A percentile compares a stretch with the other conserved stretches of the same genome.
phyloP scores from a whole-genome alignment of 2,329 filamentous ascomycete species.

The Trichoderma arundinaceum region DNA sequence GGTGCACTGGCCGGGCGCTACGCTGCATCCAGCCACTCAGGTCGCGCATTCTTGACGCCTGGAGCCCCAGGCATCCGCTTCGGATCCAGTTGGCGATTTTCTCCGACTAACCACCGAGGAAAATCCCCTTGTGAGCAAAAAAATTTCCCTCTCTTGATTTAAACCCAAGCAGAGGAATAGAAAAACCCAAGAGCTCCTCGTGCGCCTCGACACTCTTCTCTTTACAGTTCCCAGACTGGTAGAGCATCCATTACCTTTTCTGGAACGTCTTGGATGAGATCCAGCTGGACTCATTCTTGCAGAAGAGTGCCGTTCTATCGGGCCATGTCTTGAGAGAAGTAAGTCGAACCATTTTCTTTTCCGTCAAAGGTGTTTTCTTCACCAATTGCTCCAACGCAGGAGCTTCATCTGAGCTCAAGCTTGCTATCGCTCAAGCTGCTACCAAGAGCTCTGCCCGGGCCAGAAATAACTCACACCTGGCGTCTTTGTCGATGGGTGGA shows the following conservation, averaged over 20 bases:
- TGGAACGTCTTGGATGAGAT: conserved; percentile 25
- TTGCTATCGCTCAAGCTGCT: neutral
- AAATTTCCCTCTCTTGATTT: conserved; percentile 24
- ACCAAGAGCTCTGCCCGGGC: neutral
- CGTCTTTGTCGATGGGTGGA: neutral
- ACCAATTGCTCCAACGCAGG: neutral
- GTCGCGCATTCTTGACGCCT: conserved; percentile 36
- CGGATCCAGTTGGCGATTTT: conserved; percentile 17
- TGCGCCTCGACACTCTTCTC: neutral
- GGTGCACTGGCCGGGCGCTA: neutral
- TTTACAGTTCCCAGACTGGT: conserved; percentile 19
- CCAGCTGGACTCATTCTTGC: conserved; percentile 16
- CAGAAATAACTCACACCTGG: neutral
- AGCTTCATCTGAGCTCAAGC: neutral
- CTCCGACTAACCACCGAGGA: conserved; percentile 24
- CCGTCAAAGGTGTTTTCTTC: neutral
- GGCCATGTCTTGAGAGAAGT: conserved; percentile 43
- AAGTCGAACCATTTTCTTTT: conserved; percentile 33
- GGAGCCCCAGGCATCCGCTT: conserved; percentile 40
- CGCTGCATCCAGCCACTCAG: conserved; percentile 17
- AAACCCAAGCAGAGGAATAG: neutral
- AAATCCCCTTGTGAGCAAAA: conserved; percentile 9
- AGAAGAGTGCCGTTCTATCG: conserved; percentile 34
- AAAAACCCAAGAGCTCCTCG: neutral
- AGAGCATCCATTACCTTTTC: conserved; percentile 21